Conservation (phyloP, 768 basidiomycete genomes). For the Hirschioporus abietinus region DNA sequence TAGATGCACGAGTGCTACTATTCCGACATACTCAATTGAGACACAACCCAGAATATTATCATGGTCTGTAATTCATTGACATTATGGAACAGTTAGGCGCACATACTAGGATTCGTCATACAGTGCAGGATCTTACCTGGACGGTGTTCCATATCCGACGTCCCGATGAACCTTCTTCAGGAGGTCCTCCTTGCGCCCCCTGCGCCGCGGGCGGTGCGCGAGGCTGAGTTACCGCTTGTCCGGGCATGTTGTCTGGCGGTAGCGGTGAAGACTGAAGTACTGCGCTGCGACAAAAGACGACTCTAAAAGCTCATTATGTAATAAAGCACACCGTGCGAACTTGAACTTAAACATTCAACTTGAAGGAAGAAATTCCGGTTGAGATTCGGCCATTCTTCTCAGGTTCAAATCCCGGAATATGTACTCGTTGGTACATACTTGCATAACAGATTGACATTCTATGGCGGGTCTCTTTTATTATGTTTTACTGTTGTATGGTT, state of each 20-base stretch:
- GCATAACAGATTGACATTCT: too few species aligned
- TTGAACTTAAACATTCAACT: not conserved
- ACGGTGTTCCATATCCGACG: constrained; percentile 1
- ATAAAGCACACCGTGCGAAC: not conserved
- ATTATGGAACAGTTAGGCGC: not conserved
- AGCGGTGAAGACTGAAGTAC: not conserved
- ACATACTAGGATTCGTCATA: not conserved
- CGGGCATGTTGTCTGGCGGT: not conserved
- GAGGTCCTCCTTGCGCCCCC: constrained; percentile 1
- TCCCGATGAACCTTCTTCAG: constrained; percentile 7
- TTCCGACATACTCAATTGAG: not conserved
- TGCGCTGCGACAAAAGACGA: not conserved
- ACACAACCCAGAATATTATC: not conserved
- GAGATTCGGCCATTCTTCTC: too few species aligned
- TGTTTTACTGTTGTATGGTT: not conserved
- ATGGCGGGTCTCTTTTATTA: too few species aligned
- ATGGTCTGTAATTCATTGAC: not conserved
- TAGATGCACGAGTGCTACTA: not conserved
- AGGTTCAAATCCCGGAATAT: too few species aligned
- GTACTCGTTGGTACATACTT: too few species aligned
- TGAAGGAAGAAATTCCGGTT: too few species aligned
- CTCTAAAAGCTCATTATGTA: not conserved
- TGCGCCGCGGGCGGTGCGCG: constrained; percentile 1
- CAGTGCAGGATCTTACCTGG: not conserved
- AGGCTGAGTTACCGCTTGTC: not conserved